These are phyloP conservation scores for Acer yangbiense DNA, from an alignment of 345 rosid species.

Conservation along the genomic window DNA sequence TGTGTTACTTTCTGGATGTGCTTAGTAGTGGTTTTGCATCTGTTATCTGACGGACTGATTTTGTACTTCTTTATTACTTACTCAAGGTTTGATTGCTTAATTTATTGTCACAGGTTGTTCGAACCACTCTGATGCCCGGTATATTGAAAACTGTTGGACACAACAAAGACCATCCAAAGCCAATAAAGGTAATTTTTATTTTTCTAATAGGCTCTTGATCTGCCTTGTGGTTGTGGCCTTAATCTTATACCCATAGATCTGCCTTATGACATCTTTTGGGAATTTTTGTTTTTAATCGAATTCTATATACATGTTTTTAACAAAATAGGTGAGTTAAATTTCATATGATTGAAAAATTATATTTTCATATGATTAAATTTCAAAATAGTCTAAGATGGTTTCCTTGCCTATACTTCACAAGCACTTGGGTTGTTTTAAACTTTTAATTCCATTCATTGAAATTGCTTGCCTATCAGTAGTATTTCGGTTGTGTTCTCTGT, in stretches of 20 bases:
- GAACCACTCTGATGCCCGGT: slow-evolving; percentile 89
- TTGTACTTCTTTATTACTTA: not conserved
- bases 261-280: not conserved
- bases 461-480: not conserved
- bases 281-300: slow-evolving; percentile 2
- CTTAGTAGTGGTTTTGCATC: not conserved
- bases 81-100: not conserved
- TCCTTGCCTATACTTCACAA: not conserved
- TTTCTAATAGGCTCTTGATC: not conserved
- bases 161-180: slow-evolving; percentile 93
- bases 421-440: not conserved
- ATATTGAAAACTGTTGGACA: slow-evolving; percentile 79
- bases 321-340: not conserved
- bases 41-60: not conserved
- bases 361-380: no score
- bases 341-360: not conserved
- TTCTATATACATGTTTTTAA: not conserved
- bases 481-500: not conserved
- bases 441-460: not conserved
- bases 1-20: not conserved
- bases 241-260: not conserved
- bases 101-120: slow-evolving; percentile 55
- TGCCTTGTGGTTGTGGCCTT: not conserved
- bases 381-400: not conserved
- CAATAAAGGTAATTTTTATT: slow-evolving; percentile 67